These are phyloP conservation scores for Saturnispora hagleri DNA, from an alignment of 805 yeast genomes.

Conservation along the genomic window DNA sequence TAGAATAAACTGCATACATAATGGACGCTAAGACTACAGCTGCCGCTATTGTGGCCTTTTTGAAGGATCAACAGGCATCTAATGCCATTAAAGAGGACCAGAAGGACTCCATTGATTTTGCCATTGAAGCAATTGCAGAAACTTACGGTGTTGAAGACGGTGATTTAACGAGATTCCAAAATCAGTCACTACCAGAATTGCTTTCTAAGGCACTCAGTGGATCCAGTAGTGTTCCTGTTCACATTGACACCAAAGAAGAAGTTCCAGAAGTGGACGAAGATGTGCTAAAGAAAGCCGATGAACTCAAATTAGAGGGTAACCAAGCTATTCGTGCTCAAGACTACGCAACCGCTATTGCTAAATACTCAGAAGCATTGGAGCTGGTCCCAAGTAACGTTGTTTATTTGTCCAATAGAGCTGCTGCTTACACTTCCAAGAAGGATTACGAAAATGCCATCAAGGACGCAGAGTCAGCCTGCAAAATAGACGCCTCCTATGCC, in stretches of 20 bases:
- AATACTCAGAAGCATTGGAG: conserved; percentile 74
- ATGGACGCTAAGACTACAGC: conserved; percentile 51
- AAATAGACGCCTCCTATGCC: conserved; percentile 68
- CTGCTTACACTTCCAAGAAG: conserved; percentile 77
- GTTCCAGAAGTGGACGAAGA: conserved; percentile 24
- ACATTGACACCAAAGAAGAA: conserved; percentile 33
- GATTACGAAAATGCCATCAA: conserved; percentile 68
- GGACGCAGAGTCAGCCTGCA: conserved; percentile 79
- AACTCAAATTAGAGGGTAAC: conserved; percentile 79
- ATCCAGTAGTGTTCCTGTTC: conserved; percentile 29
- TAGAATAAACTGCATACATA: background rate
- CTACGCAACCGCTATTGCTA: conserved; percentile 59
- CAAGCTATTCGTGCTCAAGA: conserved; percentile 74
- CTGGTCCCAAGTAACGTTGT: conserved; percentile 68
- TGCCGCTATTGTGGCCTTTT: conserved; percentile 62
- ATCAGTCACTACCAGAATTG: conserved; percentile 28
- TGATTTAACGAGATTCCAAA: conserved; percentile 27
- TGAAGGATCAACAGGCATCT: conserved; percentile 30
- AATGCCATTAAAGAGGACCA: conserved; percentile 67
- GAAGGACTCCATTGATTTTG: conserved; percentile 84
- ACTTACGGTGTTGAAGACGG: conserved; percentile 62
- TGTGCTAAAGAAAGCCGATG: conserved; percentile 67
- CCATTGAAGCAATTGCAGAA: conserved; percentile 85
- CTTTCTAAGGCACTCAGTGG: conserved; percentile 21
- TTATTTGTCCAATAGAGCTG: conserved; percentile 90